Conservation (phyloP, 768 basidiomycete genomes). For the Mrakia frigida region DNA sequence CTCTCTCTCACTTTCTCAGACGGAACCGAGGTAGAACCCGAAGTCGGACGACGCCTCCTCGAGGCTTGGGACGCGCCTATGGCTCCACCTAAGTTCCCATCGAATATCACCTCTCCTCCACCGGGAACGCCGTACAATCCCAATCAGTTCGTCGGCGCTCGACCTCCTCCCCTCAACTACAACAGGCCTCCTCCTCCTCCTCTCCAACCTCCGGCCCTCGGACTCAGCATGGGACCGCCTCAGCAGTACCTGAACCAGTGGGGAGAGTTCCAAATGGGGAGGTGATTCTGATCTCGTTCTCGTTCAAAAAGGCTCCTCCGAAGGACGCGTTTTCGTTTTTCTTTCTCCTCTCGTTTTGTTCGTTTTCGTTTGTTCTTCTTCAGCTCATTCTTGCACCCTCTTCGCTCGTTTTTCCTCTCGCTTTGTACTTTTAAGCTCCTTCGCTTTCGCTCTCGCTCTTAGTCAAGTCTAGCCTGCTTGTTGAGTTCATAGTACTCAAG, state of each 20-base stretch:
- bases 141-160: too few relatives aligned
- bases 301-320: not conserved
- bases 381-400: too few relatives aligned
- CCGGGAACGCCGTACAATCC: not conserved
- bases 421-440: too few relatives aligned
- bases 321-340: not conserved
- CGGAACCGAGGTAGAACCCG: conserved; percentile 86
- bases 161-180: not conserved
- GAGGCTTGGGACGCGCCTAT: not conserved
- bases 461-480: too few relatives aligned
- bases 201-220: not conserved
- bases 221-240: not conserved
- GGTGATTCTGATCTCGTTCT: not conserved
- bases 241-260: not conserved
- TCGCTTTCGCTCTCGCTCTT: too few relatives aligned
- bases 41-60: conserved; percentile 6
- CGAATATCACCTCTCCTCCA: not conserved
- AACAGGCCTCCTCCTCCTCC: not conserved
- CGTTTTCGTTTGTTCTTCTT: too few relatives aligned
- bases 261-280: not conserved
- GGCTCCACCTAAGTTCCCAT: not conserved
- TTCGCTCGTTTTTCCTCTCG: too few relatives aligned
- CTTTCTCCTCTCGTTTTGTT: too few relatives aligned
- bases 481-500: too few relatives aligned
- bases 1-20: too few relatives aligned